phyloP scores from a whole-genome alignment of 1,139 yeast species.

The Lodderomyces pseudojiufengensis region DNA sequence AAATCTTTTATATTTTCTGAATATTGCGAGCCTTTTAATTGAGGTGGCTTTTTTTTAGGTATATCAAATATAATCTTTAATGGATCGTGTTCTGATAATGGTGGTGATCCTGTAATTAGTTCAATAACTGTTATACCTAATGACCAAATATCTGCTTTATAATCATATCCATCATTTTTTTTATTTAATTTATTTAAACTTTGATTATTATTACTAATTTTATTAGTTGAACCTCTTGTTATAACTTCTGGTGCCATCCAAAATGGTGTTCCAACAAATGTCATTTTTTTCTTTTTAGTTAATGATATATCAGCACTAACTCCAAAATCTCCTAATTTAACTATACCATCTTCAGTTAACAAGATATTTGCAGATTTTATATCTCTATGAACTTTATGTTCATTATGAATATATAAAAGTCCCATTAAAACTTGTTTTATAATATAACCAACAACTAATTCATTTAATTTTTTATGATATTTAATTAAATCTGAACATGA shows the following conservation, averaged over 20 bases:
- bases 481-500: constrained; percentile 75
- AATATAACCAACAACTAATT: constrained; percentile 55
- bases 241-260: constrained; percentile 96
- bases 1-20: constrained; percentile 57
- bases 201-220: too few relatives aligned
- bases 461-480: constrained; percentile 49
- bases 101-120: constrained; percentile 69
- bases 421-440: constrained; percentile 61
- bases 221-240: constrained; percentile 51
- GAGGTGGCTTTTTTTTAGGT: constrained; percentile 68
- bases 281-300: constrained; percentile 55
- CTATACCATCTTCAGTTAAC: constrained; percentile 56
- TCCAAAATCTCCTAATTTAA: constrained; percentile 83
- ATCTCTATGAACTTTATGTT: constrained; percentile 77
- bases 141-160: constrained; percentile 87
- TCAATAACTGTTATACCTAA: constrained; percentile 81
- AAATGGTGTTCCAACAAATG: constrained; percentile 86
- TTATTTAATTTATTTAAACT: too few relatives aligned
- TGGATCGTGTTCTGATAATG: constrained; percentile 66
- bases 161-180: constrained; percentile 53
- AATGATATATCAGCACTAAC: constrained; percentile 77
- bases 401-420: constrained; percentile 65
- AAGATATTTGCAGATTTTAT: constrained; percentile 81
- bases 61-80: constrained; percentile 71
- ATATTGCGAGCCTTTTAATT: constrained; percentile 41